These are phyloP conservation scores for Bruguiera sexangula DNA, from an alignment of 345 rosid genomes.

Conservation along the genomic window DNA sequence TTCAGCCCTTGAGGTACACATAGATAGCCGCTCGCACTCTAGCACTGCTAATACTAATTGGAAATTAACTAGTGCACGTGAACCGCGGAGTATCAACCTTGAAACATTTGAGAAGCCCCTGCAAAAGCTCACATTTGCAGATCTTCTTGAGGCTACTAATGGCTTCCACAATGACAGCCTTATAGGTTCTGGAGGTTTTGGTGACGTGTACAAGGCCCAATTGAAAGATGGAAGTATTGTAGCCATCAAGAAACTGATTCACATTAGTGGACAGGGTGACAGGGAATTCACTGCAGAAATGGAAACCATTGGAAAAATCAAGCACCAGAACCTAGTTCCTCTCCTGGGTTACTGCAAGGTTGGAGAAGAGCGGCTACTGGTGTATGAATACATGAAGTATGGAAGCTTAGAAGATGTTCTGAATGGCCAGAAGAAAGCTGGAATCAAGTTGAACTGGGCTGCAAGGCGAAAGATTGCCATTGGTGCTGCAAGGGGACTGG, in stretches of 20 bases:
- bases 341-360: slow-evolving; percentile 91
- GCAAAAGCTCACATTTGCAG: slow-evolving; percentile 77
- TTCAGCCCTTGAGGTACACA: slow-evolving; percentile 48
- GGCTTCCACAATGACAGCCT: slow-evolving; percentile 80
- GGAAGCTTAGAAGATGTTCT: slow-evolving; percentile 96
- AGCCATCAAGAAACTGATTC: slow-evolving; percentile 92
- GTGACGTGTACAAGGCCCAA: slow-evolving; percentile 89
- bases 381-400: slow-evolving; percentile 88
- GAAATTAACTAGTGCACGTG: slow-evolving; percentile 65
- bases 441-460: slow-evolving; percentile 76
- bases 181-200: slow-evolving; percentile 95
- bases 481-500: slow-evolving; percentile 89
- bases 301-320: slow-evolving; percentile 96
- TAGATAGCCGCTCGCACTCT: slow-evolving; percentile 59
- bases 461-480: slow-evolving; percentile 76
- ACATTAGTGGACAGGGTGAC: slow-evolving; percentile 94
- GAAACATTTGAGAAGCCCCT: slow-evolving; percentile 87
- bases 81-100: slow-evolving; percentile 79
- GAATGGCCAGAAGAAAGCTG: slow-evolving; percentile 60
- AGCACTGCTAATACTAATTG: slow-evolving; percentile 67
- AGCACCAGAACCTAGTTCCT: slow-evolving; percentile 89
- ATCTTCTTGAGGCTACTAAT: slow-evolving; percentile 89
- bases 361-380: slow-evolving; percentile 86
- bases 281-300: slow-evolving; percentile 93
- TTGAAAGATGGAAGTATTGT: slow-evolving; percentile 83